phyloP scores from a whole-genome alignment of 805 yeast genomes.

The Ogataea philodendri region DNA sequence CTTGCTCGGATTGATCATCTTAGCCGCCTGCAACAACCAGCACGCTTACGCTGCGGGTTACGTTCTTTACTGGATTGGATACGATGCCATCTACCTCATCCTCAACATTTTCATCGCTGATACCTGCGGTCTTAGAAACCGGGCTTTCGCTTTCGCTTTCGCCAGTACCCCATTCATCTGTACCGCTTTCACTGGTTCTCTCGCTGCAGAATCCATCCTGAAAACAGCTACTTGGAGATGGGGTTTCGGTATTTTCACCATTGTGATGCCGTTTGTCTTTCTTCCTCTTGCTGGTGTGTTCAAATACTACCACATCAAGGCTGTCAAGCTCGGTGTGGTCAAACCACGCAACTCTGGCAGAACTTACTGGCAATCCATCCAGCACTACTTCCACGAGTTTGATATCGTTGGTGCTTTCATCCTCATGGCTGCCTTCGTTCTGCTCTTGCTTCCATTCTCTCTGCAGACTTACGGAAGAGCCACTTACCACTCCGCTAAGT shows the following conservation, averaged over 20 bases:
- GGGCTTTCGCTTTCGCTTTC: slow-evolving; percentile 34
- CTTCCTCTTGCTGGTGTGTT: slow-evolving; percentile 29
- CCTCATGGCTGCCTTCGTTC: slow-evolving; percentile 34
- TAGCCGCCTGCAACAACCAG: slow-evolving; percentile 31
- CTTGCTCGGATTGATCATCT: slow-evolving; percentile 28
- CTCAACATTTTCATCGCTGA: slow-evolving; percentile 33
- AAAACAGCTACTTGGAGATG: slow-evolving; percentile 49
- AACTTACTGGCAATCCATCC: slow-evolving; percentile 18
- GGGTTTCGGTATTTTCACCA: slow-evolving; percentile 52
- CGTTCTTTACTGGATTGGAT: slow-evolving; percentile 33
- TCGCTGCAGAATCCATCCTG: slow-evolving; percentile 36
- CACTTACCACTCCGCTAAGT: slow-evolving; percentile 38
- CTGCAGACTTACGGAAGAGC: slow-evolving; percentile 32
- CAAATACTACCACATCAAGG: slow-evolving; percentile 30
- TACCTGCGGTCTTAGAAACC: slow-evolving; percentile 29
- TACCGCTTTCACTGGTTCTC: slow-evolving; percentile 35
- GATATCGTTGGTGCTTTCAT: slow-evolving; percentile 38
- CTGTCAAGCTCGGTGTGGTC: slow-evolving; percentile 27
- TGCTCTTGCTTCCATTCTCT: slow-evolving; percentile 39
- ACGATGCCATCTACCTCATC: slow-evolving; percentile 28
- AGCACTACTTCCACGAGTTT: slow-evolving; percentile 33
- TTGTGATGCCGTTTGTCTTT: slow-evolving; percentile 42
- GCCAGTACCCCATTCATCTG: slow-evolving; percentile 33
- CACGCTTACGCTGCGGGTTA: slow-evolving; percentile 32
- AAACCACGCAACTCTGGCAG: slow-evolving; percentile 17